Evolutionary conservation across 2,329 filamentous ascomycete genomes (phyloP), one percentile per base, ranked within the genome.

Genomic region (Pseudogymnoascus sp.): DNA sequence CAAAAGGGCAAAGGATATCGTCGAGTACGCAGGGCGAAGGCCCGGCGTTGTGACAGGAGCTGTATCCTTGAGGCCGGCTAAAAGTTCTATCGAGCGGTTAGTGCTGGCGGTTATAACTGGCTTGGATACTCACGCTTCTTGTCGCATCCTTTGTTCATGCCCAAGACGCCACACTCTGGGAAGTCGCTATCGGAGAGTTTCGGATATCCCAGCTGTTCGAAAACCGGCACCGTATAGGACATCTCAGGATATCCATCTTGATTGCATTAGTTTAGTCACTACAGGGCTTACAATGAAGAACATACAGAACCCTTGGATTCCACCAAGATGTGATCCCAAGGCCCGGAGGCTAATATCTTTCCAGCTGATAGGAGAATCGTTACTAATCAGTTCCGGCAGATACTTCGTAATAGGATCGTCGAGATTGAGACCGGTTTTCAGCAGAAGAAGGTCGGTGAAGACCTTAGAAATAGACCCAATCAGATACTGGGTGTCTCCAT

Each of bases 381-480:
- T 55, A n/a, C 44, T 55, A 4, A 35, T 35, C 21, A 78, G 70
- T 65, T 78, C 76, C 0, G 76, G 74, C 13, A 78, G 66, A 59
- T 75, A 75, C 21, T 71, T 70, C 1, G 75, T 76, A 58, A 78
- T 72, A 3, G 75, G 74, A 5, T 73, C 69, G 38, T 74, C 71
- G 69, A 75, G 77, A 61, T 77, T 73, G 8, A 70, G 68, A 12
- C 41, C 42, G 12, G 44, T 25, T 38, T 61, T 36, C 12, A 79
- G 68, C 63, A 75, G 75, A 5, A 71, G 70, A 59, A 74, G 75
- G 3, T 77, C 71, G 4, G 73, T 77, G 63, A 77, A 75, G 7
- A 77, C 66, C 66, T 80, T 79, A 13, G 76, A 76, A 17, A 80
- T 68, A 63, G 77, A 79, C 10, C 70, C 74, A 5, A 76, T 65